Evolutionary conservation across 2,329 filamentous ascomycete genomes (phyloP), one percentile per base, ranked within the genome.

Genomic region (Paramyrothecium roridum): DNA sequence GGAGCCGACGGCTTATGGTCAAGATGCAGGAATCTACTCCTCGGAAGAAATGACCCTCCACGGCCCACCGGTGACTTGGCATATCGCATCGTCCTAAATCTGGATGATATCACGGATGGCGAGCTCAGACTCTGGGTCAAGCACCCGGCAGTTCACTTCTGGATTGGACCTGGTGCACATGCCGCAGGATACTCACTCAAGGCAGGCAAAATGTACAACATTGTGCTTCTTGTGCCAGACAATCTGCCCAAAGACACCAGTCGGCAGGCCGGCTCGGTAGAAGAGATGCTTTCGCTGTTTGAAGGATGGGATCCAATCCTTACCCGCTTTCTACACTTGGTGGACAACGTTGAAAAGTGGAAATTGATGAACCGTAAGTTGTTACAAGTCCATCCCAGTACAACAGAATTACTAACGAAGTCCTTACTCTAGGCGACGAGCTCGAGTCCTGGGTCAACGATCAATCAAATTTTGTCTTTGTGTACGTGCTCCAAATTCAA

Each of bases 1-100:
- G 85, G 78, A 1, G 84, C 85, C 0, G 87, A 89, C 58, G 86
- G 86, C 0, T 69, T 89, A 0, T 87, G 84, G 83, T 87, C 83
- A 2, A 72, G 73, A 13, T 84, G 79, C 48, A 76, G 85, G 0
- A 74, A 78, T 52, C 70, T 70, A 3, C 78, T 82, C 17, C 66
- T 82, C 0, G 76, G 75, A 0, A 69, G 64, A 0, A 70, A 73
- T 3, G 79, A 81, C 37, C 69, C 73, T 6, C 82, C 85, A 0
- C 65, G 79, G 8, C 79, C 82, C 0, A 88, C 85, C 0, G 86
- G 85, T 0, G 86, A 89, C 64, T 67, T 89, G 16, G 86, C 85
- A 1, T 89, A 87, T 62, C 76, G 86, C 2, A 80, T 88, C 34
- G 79, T 86, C 0, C 71, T 89, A 3, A 67, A 71, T 0, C 63